Conservation (phyloP, 2,329 filamentous ascomycete species). For the Venturia carpophila region DNA sequence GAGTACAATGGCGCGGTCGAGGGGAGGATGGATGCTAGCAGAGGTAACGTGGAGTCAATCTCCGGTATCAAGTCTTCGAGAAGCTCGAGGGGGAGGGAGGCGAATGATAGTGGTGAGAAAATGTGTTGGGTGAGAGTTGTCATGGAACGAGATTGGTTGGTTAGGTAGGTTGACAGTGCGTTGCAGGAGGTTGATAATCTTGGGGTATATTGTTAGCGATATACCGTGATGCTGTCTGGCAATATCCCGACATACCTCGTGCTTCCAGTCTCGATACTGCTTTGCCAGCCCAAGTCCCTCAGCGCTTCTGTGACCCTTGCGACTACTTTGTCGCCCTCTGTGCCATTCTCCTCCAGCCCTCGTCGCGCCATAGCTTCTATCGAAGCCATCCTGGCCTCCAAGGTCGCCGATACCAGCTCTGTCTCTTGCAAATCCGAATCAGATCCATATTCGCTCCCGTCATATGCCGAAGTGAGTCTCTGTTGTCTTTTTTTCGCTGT, state of each 20-base stretch:
- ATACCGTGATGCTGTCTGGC: background rate
- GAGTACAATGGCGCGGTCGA: constrained; percentile 53
- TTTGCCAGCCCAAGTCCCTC: constrained; percentile 64
- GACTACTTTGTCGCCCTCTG: constrained; percentile 55
- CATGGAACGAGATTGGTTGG: constrained; percentile 66
- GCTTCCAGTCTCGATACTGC: constrained; percentile 62
- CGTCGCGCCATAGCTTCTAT: constrained; percentile 59
- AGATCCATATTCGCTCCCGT: constrained; percentile 67
- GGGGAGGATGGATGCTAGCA: constrained; percentile 48
- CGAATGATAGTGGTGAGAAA: constrained; percentile 58
- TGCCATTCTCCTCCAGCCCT: constrained; percentile 59
- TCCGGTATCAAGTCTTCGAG: constrained; percentile 64
- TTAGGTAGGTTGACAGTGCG: constrained; percentile 64
- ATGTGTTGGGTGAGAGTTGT: constrained; percentile 66
- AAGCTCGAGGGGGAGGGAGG: constrained; percentile 54
- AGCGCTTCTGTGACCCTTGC: constrained; percentile 61
- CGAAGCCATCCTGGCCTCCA: constrained; percentile 63
- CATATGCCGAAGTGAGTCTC: constrained; percentile 48
- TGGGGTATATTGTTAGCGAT: constrained; percentile 7
- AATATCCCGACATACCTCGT: constrained; percentile 49
- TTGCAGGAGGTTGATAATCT: constrained; percentile 70
- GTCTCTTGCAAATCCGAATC: constrained; percentile 60
- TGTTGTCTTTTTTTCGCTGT: constrained; percentile 33
- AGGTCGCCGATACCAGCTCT: constrained; percentile 56
- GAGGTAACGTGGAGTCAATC: constrained; percentile 55